Conservation (phyloP, 225 moss, liverwort and hornwort species). For the Bryum argenteum region DNA sequence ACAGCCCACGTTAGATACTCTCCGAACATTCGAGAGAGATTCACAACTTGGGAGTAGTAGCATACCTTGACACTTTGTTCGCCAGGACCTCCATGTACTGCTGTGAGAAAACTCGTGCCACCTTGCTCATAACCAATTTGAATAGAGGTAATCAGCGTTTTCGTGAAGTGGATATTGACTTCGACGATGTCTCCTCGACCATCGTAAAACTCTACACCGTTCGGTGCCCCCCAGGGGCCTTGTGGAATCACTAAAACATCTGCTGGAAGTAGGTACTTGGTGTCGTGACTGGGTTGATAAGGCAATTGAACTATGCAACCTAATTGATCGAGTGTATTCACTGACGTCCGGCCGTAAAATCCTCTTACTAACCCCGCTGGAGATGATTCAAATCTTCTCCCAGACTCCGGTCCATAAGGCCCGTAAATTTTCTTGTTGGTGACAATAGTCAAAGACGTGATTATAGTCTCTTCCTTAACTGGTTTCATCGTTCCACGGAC, state of each 20-base stretch:
- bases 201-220: constrained; percentile 20
- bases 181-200: constrained; percentile 21
- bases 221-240: constrained; percentile 20
- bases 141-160: constrained; percentile 1
- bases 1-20: too few species aligned
- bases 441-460: constrained; percentile 19
- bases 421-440: constrained; percentile 19
- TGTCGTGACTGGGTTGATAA: background rate
- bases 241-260: constrained; percentile 14
- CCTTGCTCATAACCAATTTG: constrained; percentile 28
- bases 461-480: background rate
- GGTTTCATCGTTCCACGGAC: background rate
- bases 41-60: background rate
- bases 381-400: constrained; percentile 14
- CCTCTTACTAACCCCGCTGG: background rate
- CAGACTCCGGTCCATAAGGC: background rate
- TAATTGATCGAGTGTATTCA: background rate
- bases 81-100: background rate
- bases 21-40: too few species aligned
- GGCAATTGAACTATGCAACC: background rate
- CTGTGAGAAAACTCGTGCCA: background rate
- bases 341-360: background rate
- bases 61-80: background rate
- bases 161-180: constrained; percentile 2
- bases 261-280: background rate